Conservation (phyloP, 768 basidiomycete genomes). For the Gyrodon lividus region DNA sequence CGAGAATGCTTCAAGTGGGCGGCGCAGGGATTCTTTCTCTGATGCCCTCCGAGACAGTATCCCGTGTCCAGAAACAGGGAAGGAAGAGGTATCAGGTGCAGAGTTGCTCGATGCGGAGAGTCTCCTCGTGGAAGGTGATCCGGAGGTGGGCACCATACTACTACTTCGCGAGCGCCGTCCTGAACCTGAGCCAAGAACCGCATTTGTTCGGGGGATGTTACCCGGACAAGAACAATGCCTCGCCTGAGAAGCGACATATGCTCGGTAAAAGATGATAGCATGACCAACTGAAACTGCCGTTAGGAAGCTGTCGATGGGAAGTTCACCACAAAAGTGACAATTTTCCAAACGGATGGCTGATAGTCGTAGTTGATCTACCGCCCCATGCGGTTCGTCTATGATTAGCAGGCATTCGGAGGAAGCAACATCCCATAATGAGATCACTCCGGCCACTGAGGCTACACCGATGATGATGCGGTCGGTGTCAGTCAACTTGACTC, state of each 20-base stretch:
- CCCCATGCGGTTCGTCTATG: slow-evolving; percentile 58
- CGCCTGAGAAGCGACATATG: slow-evolving; percentile 53
- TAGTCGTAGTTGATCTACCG: slow-evolving; percentile 60
- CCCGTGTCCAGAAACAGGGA: slow-evolving; percentile 81
- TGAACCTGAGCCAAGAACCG: slow-evolving; percentile 43
- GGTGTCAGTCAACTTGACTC: slow-evolving; percentile 49
- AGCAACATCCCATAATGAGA: slow-evolving; percentile 76
- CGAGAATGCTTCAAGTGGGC: slow-evolving; percentile 45
- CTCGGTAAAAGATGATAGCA: slow-evolving; percentile 62
- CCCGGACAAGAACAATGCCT: slow-evolving; percentile 68
- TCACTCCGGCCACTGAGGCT: slow-evolving; percentile 61
- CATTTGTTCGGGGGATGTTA: slow-evolving; percentile 43
- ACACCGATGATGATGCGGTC: slow-evolving; percentile 56
- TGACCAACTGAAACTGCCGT: slow-evolving; percentile 67
- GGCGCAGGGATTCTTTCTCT: slow-evolving; percentile 60
- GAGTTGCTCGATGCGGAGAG: slow-evolving; percentile 41
- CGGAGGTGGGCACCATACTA: slow-evolving; percentile 45
- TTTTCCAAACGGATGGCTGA: slow-evolving; percentile 50
- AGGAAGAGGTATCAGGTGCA: slow-evolving; percentile 47
- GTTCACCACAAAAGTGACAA: slow-evolving; percentile 73
- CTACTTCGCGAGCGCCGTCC: slow-evolving; percentile 63
- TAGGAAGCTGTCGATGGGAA: slow-evolving; percentile 62
- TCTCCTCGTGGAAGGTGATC: slow-evolving; percentile 49
- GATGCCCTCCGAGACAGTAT: slow-evolving; percentile 71
- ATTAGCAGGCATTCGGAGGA: slow-evolving; percentile 62